Evolutionary conservation across 352 stramenopile species (phyloP).

Genomic region (Phytophthora hibernalis): DNA sequence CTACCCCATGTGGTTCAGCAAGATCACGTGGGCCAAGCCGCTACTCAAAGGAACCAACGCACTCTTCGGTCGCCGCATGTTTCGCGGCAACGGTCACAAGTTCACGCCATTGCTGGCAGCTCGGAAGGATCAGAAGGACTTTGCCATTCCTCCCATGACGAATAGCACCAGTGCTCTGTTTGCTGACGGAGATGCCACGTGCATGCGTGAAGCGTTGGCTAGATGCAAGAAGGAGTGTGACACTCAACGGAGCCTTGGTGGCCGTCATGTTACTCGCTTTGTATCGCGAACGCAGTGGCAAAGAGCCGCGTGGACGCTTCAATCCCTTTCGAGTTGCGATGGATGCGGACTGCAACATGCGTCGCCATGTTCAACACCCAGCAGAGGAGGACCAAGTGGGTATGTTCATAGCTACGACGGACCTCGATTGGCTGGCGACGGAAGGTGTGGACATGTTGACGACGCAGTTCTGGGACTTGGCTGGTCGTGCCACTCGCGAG

Average conservation of each 20-base stretch:
- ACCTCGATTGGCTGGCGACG: slow-evolving; percentile 35
- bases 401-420: slow-evolving; percentile 38
- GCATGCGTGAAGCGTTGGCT: slow-evolving; percentile 37
- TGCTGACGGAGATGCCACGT: slow-evolving; percentile 39
- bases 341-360: slow-evolving; percentile 57
- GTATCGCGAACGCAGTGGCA: slow-evolving; percentile 33
- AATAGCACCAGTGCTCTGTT: slow-evolving; percentile 53
- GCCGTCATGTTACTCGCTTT: slow-evolving; percentile 41
- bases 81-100: slow-evolving; percentile 32
- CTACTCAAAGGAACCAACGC: slow-evolving; percentile 34
- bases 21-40: slow-evolving; percentile 32
- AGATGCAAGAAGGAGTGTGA: slow-evolving; percentile 50
- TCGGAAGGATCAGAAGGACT: slow-evolving; percentile 41
- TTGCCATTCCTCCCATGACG: slow-evolving; percentile 29
- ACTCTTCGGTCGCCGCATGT: slow-evolving; percentile 33
- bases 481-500: slow-evolving; percentile 32
- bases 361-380: slow-evolving; percentile 40
- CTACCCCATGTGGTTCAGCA: slow-evolving; percentile 43
- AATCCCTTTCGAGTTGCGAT: slow-evolving; percentile 52
- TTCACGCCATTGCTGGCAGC: slow-evolving; percentile 35
- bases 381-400: slow-evolving; percentile 45
- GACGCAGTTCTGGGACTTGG: slow-evolving; percentile 57
- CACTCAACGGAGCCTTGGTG: slow-evolving; percentile 44
- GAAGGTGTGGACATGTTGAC: slow-evolving; percentile 52
- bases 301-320: slow-evolving; percentile 34